phyloP scores from a whole-genome alignment of 1,284 basidiomycete genomes.

The Mycena citricolor region DNA sequence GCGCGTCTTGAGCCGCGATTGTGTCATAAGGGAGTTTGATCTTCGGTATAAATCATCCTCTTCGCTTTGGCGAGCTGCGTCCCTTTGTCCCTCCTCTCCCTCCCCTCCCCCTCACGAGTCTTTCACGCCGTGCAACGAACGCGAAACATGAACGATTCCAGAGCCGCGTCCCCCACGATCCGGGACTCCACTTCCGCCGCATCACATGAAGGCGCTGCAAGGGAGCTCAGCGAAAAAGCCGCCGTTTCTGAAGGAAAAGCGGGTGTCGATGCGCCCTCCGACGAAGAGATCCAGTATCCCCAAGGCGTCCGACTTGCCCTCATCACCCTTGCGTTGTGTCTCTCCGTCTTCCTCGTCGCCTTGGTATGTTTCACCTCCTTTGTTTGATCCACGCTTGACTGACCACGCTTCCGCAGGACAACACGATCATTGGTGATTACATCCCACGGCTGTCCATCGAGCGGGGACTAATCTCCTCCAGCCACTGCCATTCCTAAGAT shows the following conservation, averaged over 20 bases:
- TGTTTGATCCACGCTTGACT: no score
- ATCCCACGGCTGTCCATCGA: no score
- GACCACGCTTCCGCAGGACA: conserved; percentile 9
- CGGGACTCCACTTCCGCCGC: conserved; percentile 5
- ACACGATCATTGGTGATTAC: conserved; percentile 20
- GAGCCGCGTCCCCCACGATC: conserved; percentile 12
- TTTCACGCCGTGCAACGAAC: no score
- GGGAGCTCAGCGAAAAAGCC: conserved; percentile 5
- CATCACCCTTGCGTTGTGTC: conserved; percentile 23
- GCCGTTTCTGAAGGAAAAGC: no score
- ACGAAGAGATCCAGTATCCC: conserved; percentile 9
- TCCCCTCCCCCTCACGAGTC: conserved; percentile 6
- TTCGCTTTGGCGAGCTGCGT: no score
- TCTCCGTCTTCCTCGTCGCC: conserved; percentile 18
- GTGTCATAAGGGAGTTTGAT: no score
- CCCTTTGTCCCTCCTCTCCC: not conserved
- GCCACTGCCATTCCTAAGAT: conserved; percentile 14
- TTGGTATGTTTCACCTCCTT: no score
- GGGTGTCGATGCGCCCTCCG: not conserved
- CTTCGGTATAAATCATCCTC: no score
- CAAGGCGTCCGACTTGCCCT: conserved; percentile 26
- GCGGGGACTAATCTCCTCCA: no score
- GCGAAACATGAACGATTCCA: conserved; percentile 2
- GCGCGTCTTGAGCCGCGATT: no score
- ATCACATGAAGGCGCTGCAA: not conserved